phyloP scores from a whole-genome alignment of 2,329 filamentous ascomycete genomes.

The Cryphonectria radicalis region DNA sequence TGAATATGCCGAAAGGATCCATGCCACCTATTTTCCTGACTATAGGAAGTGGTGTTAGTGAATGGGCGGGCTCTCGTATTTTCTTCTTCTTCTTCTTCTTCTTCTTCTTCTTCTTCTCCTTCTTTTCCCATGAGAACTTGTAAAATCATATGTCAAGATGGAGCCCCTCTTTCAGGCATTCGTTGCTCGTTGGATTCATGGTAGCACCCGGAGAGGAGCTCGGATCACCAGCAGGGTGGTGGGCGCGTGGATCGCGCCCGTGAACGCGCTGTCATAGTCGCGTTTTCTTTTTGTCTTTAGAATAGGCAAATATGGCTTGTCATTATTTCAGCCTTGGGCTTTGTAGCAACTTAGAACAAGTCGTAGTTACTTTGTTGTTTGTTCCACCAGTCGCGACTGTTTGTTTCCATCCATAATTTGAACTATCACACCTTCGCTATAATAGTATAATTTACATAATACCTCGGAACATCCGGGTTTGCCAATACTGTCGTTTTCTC shows the following conservation, averaged over 20 bases:
- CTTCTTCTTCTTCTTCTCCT: no score
- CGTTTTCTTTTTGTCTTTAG: background rate
- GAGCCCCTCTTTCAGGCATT: background rate
- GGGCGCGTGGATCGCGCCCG: background rate
- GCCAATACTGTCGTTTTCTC: no score
- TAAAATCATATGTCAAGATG: background rate
- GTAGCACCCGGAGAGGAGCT: background rate
- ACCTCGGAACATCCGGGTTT: no score
- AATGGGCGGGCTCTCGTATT: background rate
- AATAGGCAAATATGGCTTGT: background rate
- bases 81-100: no score
- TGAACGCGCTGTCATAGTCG: background rate
- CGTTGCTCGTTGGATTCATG: background rate
- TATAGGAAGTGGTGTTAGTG: constrained; percentile 50
- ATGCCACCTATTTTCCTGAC: constrained; percentile 60
- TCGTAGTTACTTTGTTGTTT: no score
- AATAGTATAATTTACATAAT: no score
- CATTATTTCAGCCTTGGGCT: background rate
- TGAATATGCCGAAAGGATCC: constrained; percentile 62
- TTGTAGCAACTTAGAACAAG: no score
- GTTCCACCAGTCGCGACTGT: no score
- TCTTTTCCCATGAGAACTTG: no score
- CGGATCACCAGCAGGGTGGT: background rate
- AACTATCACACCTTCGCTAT: no score
- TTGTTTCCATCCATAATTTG: no score